Base-by-base conservation (phyloP, 345 rosid species). In the Salix suchowensis region DNA sequence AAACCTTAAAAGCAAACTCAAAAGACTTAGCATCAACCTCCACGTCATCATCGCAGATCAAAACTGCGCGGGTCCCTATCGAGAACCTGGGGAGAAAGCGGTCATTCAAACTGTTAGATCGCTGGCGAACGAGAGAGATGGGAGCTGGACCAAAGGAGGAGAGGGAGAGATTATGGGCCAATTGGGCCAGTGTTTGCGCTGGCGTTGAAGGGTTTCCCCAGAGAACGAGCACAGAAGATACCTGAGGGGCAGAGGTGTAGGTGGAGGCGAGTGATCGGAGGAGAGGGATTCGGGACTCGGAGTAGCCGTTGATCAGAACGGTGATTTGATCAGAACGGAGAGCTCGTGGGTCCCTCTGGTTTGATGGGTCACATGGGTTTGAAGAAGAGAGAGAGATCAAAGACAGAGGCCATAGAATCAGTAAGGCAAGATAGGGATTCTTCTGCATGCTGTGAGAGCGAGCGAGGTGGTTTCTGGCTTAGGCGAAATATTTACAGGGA, bases 251-350 rank as follows among this genome's bases (percentile, higher is more conserved):
- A 23, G 85, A 85, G 0, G 94, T 78, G 75, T 88, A 91, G 5
- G 89, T 30, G 24, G 87, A 67, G 2, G 90, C 88, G 37, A 91
- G 83, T 12, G 90, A 82, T n/a, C 74, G 88, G 26, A 91, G 85
- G 46, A 91, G 89, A 78, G 93, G 88, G 39, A 88, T 82, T 6
- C 96, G 93, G 3, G 87, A 76, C 66, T 83, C 86, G 0, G 96
- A 89, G 86, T 91, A 91, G 12, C 93, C 96, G 78, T 85, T 91
- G 78, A 91, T 89, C n/a, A 91, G 89, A 14, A 91, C 96, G 3
- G 87, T 89, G 71, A 89, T 78, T 79, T 88, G 96, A 82, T 90
- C 90, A 34, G 83, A 77, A 74, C 91, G 83, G 12, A 87, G 90
- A 55, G 82, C 76, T 65, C 69, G 52, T n/a, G 82, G 80, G 26